A percentile compares a stretch with the other conserved stretches of the same genome.
Conservation (phyloP, 805 yeast species). For the Barnettozyma pratensis region DNA sequence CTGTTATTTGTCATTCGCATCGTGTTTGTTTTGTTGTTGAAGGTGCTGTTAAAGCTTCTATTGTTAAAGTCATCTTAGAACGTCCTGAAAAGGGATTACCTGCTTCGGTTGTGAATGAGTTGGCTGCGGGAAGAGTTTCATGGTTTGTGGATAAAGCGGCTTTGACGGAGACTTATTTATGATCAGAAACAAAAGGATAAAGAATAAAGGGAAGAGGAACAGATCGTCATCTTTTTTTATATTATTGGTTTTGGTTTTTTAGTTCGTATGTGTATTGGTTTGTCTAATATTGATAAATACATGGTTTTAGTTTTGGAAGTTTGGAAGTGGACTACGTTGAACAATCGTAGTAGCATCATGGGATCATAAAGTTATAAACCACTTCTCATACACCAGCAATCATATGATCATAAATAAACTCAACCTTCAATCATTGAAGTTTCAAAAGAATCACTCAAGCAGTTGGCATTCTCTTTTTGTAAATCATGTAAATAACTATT, state of each 20-base stretch:
- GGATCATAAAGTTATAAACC: no score
- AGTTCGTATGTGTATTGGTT: no score
- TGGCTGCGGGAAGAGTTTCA: conserved; percentile 92
- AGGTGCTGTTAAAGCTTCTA: conserved; percentile 93
- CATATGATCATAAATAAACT: no score
- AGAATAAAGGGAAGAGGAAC: no score
- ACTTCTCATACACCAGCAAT: no score
- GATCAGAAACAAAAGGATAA: background rate
- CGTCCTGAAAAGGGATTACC: conserved; percentile 97
- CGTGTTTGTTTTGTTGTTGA: conserved; percentile 93
- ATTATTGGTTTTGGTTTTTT: no score
- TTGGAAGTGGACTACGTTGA: no score
- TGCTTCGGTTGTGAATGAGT: conserved; percentile 87
- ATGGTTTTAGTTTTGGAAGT: no score
- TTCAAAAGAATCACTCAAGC: conserved; percentile 3
- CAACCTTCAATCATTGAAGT: conserved; percentile 4
- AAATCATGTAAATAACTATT: background rate
- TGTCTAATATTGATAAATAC: no score
- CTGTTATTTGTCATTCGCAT: conserved; percentile 91
- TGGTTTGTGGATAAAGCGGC: conserved; percentile 98
- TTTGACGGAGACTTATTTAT: conserved; percentile 46
- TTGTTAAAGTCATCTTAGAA: conserved; percentile 87
- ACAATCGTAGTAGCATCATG: no score
- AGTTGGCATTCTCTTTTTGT: background rate
- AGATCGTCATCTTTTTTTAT: no score